Evolutionary conservation across 1,284 basidiomycete genomes (phyloP).

Genomic region (Cryptococcus wingfieldii): DNA sequence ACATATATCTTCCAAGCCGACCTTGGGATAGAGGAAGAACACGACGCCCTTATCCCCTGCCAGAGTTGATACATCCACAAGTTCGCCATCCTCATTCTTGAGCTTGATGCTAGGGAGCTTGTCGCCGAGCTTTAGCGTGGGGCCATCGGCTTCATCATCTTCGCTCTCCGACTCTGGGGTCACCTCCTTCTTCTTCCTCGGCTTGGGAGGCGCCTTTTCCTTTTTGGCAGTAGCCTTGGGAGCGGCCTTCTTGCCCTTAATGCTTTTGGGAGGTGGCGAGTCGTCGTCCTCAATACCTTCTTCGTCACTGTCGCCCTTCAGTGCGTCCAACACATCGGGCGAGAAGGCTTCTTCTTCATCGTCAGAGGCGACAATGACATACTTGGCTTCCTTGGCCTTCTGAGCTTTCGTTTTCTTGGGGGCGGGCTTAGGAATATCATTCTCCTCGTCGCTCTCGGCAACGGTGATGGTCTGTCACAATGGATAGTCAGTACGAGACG

Average conservation of each 20-base stretch:
- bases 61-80: conserved; percentile 44
- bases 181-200: conserved; percentile 39
- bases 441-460: conserved; percentile 2
- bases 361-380: not conserved
- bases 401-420: conserved; percentile 21
- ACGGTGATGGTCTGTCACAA: not conserved
- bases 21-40: conserved; percentile 63
- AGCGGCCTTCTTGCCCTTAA: conserved; percentile 19
- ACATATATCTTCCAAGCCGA: conserved; percentile 11
- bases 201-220: conserved; percentile 16
- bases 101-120: conserved; percentile 68
- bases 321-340: not conserved
- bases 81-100: conserved; percentile 56
- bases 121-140: conserved; percentile 65
- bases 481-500: not conserved
- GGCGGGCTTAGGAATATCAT: not conserved
- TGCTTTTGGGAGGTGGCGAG: not conserved
- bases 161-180: conserved; percentile 15
- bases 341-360: not conserved
- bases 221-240: conserved; percentile 18
- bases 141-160: conserved; percentile 24
- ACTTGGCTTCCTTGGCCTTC: not conserved
- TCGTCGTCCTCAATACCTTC: not conserved
- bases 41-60: conserved; percentile 67
- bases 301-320: conserved; percentile 1